Conservation (phyloP, 2,329 filamentous ascomycete species). For the Ramularia endophylla region DNA sequence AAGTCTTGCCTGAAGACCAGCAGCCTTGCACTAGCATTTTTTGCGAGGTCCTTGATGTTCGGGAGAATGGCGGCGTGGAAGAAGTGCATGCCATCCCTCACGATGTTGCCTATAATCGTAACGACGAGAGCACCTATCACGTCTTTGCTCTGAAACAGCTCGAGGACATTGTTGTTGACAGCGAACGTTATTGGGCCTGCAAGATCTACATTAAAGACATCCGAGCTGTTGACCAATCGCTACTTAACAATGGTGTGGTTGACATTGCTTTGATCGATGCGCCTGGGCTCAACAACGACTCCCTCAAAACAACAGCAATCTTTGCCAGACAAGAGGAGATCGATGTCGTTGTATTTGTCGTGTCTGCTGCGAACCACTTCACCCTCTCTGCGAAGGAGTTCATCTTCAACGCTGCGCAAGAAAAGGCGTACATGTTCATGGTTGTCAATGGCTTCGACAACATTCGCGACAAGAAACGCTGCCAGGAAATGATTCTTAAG, state of each 20-base stretch:
- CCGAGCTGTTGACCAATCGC: conserved; percentile 80
- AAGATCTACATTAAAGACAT: conserved; percentile 95
- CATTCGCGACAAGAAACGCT: conserved; percentile 85
- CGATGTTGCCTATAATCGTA: conserved; percentile 70
- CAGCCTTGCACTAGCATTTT: conserved; percentile 98
- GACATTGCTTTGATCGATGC: conserved; percentile 98
- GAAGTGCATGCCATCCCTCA: conserved; percentile 95
- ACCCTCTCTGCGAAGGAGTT: conserved; percentile 98
- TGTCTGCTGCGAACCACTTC: conserved; percentile 96
- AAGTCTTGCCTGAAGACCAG: conserved; percentile 92
- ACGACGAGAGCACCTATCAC: conserved; percentile 91
- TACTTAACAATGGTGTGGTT: conserved; percentile 95
- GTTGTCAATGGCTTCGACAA: conserved; percentile 97
- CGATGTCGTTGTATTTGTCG: conserved; percentile 96
- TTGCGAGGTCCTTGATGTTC: conserved; percentile 89
- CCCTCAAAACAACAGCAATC: conserved; percentile 92
- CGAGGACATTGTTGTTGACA: conserved; percentile 85
- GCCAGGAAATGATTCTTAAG: conserved; percentile 87
- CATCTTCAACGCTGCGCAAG: conserved; percentile 87
- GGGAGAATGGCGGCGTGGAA: conserved; percentile 84
- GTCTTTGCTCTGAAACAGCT: conserved; percentile 72
- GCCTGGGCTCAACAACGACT: conserved; percentile 91
- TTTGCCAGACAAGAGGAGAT: conserved; percentile 98
- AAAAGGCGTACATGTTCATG: conserved; percentile 99
- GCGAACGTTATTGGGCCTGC: conserved; percentile 83